Base-by-base conservation (phyloP, 495 filamentous ascomycete species). In the Lasiosphaeriaceae sp. region DNA sequence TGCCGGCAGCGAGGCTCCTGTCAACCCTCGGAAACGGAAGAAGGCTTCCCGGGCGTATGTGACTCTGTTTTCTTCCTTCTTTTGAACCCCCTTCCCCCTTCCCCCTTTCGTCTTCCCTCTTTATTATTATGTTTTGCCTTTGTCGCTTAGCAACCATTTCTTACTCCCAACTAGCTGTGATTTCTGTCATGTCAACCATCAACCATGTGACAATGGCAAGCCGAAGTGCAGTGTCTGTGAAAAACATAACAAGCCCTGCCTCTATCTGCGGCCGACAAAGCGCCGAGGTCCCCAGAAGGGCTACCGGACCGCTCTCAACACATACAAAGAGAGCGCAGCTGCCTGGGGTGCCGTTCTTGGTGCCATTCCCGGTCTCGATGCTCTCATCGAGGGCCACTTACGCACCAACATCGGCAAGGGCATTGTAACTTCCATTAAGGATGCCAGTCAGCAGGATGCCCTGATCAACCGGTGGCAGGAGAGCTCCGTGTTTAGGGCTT, bases 151-250 rank as follows among this genome's bases (percentile, higher is more conserved):
- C 52, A 22, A 9, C 29, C 21, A 5, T 14, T 50, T 16, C 47
- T 34, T 31, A 31, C 23, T 39, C 37, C 11, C 16, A 11, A 53
- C 19, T 53, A 72, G 69, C 17, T 72, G 70, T 56, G 70, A 72
- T 56, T 72, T 72, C 43, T 72, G 70, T 57, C 70, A 72, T 50
- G 64, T 69, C 50, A 72, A 72, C 59, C 70, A 72, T 49, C 70
- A 72, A 52, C 70, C 70, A 4, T 72, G 70, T 56, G 70, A 72
- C 66, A 72, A 72, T 34, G 69, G 65, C 55, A 66, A 72, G 24
- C 69, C 69, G 11, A 68, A 70, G 47, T 72, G 70, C 47, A 56
- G 62, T 55, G 64, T 71, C 34, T 72, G 70, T 48, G 57, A 59
- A 34, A 69, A 69, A 57, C 70, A 72, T 51, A 70, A 71, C 57